Conservation (phyloP, 441 rosid genomes). For the Cnidoscolus chayamansa region DNA sequence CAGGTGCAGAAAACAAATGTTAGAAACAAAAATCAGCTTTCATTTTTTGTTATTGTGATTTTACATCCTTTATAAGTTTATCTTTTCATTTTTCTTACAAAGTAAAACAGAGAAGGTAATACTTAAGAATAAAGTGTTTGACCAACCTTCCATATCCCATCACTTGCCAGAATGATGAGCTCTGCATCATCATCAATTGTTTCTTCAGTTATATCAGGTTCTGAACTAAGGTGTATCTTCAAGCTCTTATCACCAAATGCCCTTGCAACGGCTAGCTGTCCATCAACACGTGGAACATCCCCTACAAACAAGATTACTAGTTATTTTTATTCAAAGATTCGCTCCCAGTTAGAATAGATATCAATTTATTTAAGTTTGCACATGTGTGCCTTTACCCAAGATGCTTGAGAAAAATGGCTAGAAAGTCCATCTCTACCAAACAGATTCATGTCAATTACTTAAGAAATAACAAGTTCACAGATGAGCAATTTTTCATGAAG, state of each 20-base stretch:
- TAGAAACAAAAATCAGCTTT: neutral
- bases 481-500: no score
- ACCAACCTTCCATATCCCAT: conserved; percentile 89
- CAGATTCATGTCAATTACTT: neutral
- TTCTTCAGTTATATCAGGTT: conserved; percentile 64
- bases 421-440: neutral
- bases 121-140: conserved; percentile 16
- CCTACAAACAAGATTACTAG: conserved; percentile 78
- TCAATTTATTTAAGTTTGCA: neutral
- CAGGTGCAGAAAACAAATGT: neutral
- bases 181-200: conserved; percentile 51
- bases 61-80: neutral
- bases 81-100: neutral
- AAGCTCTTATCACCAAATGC: conserved; percentile 89
- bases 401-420: neutral
- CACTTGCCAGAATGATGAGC: conserved; percentile 74
- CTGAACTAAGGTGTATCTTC: conserved; percentile 88
- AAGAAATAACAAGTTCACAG: neutral
- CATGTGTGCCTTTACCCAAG: neutral
- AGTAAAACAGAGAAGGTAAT: neutral
- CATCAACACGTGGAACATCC: conserved; percentile 90
- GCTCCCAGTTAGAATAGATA: neutral
- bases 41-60: neutral
- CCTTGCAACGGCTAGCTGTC: conserved; percentile 86
- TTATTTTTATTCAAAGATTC: neutral